Conservation (phyloP, 768 basidiomycete genomes). For the Tricholoma sp. region DNA sequence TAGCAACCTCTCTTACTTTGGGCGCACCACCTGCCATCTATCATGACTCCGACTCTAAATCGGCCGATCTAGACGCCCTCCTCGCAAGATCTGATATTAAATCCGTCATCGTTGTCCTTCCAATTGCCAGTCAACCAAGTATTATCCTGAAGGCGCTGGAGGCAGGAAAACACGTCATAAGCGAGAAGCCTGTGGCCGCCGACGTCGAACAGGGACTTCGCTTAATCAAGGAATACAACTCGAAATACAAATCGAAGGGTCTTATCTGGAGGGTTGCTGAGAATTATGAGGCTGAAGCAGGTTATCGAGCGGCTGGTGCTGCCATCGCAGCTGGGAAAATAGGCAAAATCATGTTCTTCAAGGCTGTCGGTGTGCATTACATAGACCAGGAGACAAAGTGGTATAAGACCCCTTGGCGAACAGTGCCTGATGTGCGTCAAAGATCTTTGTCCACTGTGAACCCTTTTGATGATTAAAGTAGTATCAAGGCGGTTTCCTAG, state of each 20-base stretch:
- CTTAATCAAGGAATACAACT: conserved; percentile 64
- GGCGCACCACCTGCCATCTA: conserved; percentile 43
- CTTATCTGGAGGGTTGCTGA: conserved; percentile 27
- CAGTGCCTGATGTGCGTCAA: conserved; percentile 65
- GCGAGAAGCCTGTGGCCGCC: conserved; percentile 82
- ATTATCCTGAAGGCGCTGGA: conserved; percentile 58
- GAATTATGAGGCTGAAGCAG: conserved; percentile 64
- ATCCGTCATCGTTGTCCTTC: conserved; percentile 71
- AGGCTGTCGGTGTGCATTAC: conserved; percentile 43
- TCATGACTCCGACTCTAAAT: conserved; percentile 45
- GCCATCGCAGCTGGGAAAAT: conserved; percentile 57
- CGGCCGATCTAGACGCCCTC: conserved; percentile 51
- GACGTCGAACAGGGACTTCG: conserved; percentile 58
- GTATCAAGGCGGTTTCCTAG: conserved; percentile 82
- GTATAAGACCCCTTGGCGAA: conserved; percentile 83
- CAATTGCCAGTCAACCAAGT: conserved; percentile 69
- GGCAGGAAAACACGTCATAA: conserved; percentile 84
- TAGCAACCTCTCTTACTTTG: conserved; percentile 36
- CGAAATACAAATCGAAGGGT: conserved; percentile 70
- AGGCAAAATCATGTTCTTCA: conserved; percentile 69
- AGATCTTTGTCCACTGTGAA: neutral
- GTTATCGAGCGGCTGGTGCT: conserved; percentile 40
- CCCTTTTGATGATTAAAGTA: conserved; percentile 18
- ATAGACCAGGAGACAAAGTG: conserved; percentile 64
- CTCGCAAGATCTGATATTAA: conserved; percentile 64